Evolutionary conservation across 345 rosid species (phyloP).

Genomic region (Conringia planisiliqua): DNA sequence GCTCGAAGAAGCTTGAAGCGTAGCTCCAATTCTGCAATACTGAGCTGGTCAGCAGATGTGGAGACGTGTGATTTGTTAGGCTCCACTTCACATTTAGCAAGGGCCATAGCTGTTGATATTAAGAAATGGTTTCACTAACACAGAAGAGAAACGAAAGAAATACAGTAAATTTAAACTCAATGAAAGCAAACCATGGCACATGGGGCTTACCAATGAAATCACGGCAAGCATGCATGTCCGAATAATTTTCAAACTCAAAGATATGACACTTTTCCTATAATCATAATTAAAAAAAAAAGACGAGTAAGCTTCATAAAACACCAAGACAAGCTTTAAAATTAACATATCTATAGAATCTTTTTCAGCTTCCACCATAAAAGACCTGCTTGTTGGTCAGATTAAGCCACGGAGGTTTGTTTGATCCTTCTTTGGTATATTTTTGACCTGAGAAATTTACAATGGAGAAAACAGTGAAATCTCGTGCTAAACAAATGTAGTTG

Average conservation of each 20-base stretch:
- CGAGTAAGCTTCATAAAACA: too few species aligned
- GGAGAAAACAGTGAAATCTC: too few species aligned
- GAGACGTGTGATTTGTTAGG: conserved; percentile 34
- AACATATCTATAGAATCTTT: too few species aligned
- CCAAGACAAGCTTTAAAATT: too few species aligned
- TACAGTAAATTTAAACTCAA: conserved; percentile 1
- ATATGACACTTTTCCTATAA: too few species aligned
- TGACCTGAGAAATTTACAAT: too few species aligned
- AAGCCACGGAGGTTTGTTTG: too few species aligned
- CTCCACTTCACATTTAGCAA: conserved; percentile 56
- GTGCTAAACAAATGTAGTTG: too few species aligned
- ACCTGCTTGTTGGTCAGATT: too few species aligned
- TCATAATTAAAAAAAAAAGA: too few species aligned
- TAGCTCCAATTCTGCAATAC: conserved; percentile 56
- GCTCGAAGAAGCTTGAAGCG: conserved; percentile 73
- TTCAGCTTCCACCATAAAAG: too few species aligned
- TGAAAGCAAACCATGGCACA: background rate
- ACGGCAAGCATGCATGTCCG: conserved; percentile 72
- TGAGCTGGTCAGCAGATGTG: conserved; percentile 53
- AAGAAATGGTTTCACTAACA: background rate
- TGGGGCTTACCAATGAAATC: conserved; percentile 70
- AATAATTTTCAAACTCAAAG: conserved; percentile 74
- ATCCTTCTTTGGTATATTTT: too few species aligned
- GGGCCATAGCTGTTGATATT: conserved; percentile 56
- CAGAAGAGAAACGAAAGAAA: background rate